Evolutionary conservation across 2,329 filamentous ascomycete species (phyloP), one percentile per base, ranked within the genome.

Genomic region (Penicillium aurantiogriseum): DNA sequence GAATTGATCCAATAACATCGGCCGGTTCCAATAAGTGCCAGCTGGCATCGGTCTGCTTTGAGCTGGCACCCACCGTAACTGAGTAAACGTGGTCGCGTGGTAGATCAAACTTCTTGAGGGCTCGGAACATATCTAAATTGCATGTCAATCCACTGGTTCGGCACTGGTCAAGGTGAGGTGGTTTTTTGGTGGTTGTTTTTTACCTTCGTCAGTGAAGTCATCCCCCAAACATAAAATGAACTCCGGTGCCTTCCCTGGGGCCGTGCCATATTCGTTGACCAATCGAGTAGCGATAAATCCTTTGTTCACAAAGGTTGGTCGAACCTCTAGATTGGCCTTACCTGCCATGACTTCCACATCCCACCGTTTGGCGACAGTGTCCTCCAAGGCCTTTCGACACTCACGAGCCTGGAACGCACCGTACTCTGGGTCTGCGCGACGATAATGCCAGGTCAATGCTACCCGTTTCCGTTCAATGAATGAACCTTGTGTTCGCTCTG

Each of bases 231-330:
- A 99, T 51, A 97, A 81, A 11, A 95, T 87, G 70, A 97, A 97
- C 65, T 93, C 91, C 0, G 92, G 84, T 52, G 84, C 83, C 50
- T 85, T 80, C 4, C 80, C 80, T 1, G 75, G 74, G 2, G 76
- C 78, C 7, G 66, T 72, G 40, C 80, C 86, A 74, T 95, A 95
- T 47, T 87, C 86, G 23, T 85, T 79, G 38, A 97, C 87, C 19
- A 99, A 82, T 6, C 88, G 86, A 77, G 91, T 92, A 17, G 88
- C 90, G 63, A 97, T 97, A 76, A 95, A 92, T 31, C 94, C 94
- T 80, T 99, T 99, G 82, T 97, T 97, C 78, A 99, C 92, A 69
- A 96, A 96, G 0, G 88, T 92, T 29, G 93, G 93, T n/a, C 94
- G 88, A 33, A 97, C 93, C 76, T 99, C 94, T 27, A 99, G 82